Evolutionary conservation across 306 rosid species (phyloP).

Genomic region (Begonia fuchsioides): DNA sequence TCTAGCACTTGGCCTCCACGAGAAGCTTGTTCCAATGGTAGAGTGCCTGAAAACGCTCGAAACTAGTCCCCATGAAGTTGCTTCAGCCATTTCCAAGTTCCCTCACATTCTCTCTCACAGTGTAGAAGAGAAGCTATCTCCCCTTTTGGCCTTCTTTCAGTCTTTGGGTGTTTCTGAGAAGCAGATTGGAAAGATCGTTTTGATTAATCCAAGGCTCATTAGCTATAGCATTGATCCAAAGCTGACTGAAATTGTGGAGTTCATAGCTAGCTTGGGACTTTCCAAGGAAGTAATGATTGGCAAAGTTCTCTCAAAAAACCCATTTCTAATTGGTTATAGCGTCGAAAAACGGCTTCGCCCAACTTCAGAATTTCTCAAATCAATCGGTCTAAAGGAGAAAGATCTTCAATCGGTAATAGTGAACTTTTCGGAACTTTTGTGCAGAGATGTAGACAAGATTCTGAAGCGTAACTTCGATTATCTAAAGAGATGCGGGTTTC

Average conservation of each 20-base stretch:
- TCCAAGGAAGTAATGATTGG: slow-evolving; percentile 62
- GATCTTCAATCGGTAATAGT: slow-evolving; percentile 52
- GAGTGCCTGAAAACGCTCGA: slow-evolving; percentile 64
- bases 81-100: slow-evolving; percentile 63
- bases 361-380: slow-evolving; percentile 47
- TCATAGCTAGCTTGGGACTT: slow-evolving; percentile 59
- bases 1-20: slow-evolving; percentile 52
- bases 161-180: slow-evolving; percentile 63
- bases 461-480: slow-evolving; percentile 47
- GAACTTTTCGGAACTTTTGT: slow-evolving; percentile 63
- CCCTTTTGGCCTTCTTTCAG: slow-evolving; percentile 84
- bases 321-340: slow-evolving; percentile 82
- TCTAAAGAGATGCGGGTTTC: slow-evolving; percentile 49
- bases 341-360: slow-evolving; percentile 60
- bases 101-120: slow-evolving; percentile 67
- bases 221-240: slow-evolving; percentile 80
- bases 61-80: slow-evolving; percentile 59
- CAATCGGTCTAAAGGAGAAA: slow-evolving; percentile 40
- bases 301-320: slow-evolving; percentile 59
- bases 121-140: slow-evolving; percentile 90
- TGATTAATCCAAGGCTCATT: slow-evolving; percentile 80
- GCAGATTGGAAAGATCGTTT: slow-evolving; percentile 65
- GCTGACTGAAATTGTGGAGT: slow-evolving; percentile 52
- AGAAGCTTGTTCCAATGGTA: slow-evolving; percentile 77
- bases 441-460: slow-evolving; percentile 65